A percentile compares a stretch with the other conserved stretches of the same genome.
Conservation (phyloP, 1,284 basidiomycete genomes). For the Somion occarium region DNA sequence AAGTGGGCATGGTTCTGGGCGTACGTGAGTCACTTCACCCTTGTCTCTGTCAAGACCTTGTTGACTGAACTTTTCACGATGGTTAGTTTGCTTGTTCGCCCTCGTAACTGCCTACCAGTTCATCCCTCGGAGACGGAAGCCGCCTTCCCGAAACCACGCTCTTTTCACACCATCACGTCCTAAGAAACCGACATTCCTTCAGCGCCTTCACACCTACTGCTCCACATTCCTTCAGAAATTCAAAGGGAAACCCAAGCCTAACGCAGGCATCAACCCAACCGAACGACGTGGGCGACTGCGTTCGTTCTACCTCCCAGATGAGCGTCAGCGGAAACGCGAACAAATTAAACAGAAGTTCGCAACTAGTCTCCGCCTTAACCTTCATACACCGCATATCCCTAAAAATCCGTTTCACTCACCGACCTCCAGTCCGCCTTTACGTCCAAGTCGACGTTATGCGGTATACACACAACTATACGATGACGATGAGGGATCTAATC, state of each 20-base stretch:
- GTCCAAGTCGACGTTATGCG: slow-evolving; percentile 8
- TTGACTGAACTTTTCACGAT: background rate
- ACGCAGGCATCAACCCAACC: background rate
- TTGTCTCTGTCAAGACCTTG: background rate
- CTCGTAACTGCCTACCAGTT: slow-evolving; percentile 26
- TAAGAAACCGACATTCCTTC: slow-evolving; percentile 15
- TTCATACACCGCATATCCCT: slow-evolving; percentile 10
- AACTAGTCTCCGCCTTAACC: slow-evolving; percentile 10
- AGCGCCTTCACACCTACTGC: slow-evolving; percentile 11
- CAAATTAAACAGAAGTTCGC: slow-evolving; percentile 13
- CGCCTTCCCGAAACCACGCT: slow-evolving; percentile 3
- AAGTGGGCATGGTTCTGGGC: slow-evolving; percentile 24
- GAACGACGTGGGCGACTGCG: slow-evolving; percentile 3
- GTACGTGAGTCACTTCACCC: slow-evolving; percentile 18
- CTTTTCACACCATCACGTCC: slow-evolving; percentile 10
- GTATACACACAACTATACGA: slow-evolving; percentile 20
- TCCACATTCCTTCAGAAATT: slow-evolving; percentile 13
- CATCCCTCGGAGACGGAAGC: slow-evolving; percentile 14
- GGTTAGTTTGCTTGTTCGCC: slow-evolving; percentile 21
- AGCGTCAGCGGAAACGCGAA: slow-evolving; percentile 7
- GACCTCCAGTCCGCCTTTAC: background rate
- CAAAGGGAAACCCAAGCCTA: slow-evolving; percentile 3
- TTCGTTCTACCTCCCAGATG: slow-evolving; percentile 11
- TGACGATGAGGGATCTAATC: slow-evolving; percentile 6
- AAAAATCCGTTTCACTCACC: background rate